phyloP scores from a whole-genome alignment of 2,329 filamentous ascomycete genomes.

The Magnaporthiopsis rhizophila region DNA sequence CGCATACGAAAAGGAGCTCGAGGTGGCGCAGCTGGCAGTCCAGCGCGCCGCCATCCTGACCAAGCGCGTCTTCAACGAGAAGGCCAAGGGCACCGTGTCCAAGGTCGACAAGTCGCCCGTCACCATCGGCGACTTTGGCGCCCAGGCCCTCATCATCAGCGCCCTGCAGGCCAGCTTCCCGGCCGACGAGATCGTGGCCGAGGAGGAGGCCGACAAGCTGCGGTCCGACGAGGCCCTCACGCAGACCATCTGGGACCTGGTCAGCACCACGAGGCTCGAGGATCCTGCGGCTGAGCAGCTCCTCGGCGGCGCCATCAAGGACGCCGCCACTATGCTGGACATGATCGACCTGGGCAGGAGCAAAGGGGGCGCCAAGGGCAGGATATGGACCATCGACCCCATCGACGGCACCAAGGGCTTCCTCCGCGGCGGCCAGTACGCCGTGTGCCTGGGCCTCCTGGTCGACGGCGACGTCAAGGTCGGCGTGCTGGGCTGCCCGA shows the following conservation, averaged over 20 bases:
- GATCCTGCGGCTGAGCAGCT: slow-evolving; percentile 49
- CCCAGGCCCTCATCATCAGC: slow-evolving; percentile 90
- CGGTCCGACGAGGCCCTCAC: slow-evolving; percentile 62
- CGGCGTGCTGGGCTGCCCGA: slow-evolving; percentile 90
- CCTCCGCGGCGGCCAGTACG: slow-evolving; percentile 91
- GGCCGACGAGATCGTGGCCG: slow-evolving; percentile 81
- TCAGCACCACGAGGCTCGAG: slow-evolving; percentile 55
- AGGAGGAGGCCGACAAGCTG: slow-evolving; percentile 83
- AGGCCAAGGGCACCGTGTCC: slow-evolving; percentile 86
- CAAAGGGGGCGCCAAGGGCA: slow-evolving; percentile 61
- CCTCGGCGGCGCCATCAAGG: slow-evolving; percentile 55
- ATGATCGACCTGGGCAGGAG: slow-evolving; percentile 62
- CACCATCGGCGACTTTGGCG: slow-evolving; percentile 96
- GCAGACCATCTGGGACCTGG: slow-evolving; percentile 76
- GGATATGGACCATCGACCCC: slow-evolving; percentile 94
- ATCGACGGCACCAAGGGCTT: slow-evolving; percentile 99
- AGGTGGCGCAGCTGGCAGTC: slow-evolving; percentile 79
- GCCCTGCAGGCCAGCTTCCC: slow-evolving; percentile 89
- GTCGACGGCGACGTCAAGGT: slow-evolving; percentile 91
- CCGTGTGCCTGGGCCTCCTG: slow-evolving; percentile 85
- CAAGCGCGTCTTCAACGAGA: slow-evolving; percentile 58
- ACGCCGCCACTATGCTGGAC: slow-evolving; percentile 47
- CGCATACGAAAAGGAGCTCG: slow-evolving; percentile 72
- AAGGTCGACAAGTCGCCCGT: slow-evolving; percentile 96
- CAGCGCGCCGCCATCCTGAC: slow-evolving; percentile 60